These are phyloP conservation scores for Colletotrichum eleusines DNA, from an alignment of 2,329 filamentous ascomycete species.

Conservation along the genomic window DNA sequence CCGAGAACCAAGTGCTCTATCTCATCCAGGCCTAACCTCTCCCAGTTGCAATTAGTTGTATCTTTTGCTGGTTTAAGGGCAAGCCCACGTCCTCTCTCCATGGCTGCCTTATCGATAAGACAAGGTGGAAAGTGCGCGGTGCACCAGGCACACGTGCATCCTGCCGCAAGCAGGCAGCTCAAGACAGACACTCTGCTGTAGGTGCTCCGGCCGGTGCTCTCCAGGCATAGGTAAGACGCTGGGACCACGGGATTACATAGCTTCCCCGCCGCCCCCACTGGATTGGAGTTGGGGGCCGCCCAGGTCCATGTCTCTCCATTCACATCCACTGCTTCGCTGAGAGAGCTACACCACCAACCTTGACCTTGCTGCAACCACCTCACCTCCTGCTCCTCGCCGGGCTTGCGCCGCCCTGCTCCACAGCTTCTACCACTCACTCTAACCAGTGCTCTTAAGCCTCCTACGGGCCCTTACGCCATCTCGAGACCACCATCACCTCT, in stretches of 20 bases:
- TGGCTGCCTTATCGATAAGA: conserved; percentile 4
- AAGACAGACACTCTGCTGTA: neutral
- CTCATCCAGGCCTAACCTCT: neutral
- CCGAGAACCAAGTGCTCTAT: neutral
- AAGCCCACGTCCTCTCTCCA: neutral
- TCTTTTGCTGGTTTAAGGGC: neutral
- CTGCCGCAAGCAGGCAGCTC: neutral
- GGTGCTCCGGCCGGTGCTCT: neutral
- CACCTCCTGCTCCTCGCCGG: neutral
- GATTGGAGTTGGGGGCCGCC: conserved; percentile 29
- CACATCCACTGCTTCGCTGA: conserved; percentile 9
- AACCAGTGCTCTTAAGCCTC: neutral
- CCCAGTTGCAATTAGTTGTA: neutral
- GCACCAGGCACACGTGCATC: conserved; percentile 27
- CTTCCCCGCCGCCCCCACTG: conserved; percentile 36
- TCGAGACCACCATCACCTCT: neutral
- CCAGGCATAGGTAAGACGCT: conserved; percentile 9
- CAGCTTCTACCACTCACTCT: neutral
- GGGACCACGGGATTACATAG: conserved; percentile 37
- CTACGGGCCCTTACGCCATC: neutral
- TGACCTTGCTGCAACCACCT: conserved; percentile 14
- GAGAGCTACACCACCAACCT: conserved; percentile 14
- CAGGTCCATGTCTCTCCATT: conserved; percentile 10
- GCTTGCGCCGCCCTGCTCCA: conserved; percentile 2
- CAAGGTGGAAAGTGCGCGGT: neutral